Evolutionary conservation across 2,329 filamentous ascomycete species (phyloP).

Genomic region (Fusarium xylarioides): DNA sequence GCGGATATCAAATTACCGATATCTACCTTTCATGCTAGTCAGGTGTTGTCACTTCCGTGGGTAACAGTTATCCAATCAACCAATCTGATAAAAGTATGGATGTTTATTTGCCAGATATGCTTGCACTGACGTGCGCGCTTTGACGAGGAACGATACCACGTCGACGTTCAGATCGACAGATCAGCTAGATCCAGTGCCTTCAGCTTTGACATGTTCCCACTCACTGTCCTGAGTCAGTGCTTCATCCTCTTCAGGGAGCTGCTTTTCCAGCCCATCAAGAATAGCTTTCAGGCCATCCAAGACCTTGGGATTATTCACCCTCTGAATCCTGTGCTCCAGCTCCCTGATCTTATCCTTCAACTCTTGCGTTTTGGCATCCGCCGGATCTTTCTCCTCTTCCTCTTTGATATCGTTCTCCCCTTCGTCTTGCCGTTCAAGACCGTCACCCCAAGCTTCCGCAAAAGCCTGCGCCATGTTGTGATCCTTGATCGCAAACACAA

Average conservation of each 20-base stretch:
- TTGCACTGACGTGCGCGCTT: not conserved
- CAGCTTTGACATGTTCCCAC: not conserved
- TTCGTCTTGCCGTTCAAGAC: conserved; percentile 2
- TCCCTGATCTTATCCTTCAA: conserved; percentile 28
- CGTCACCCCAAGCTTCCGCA: conserved; percentile 55
- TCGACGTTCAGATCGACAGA: not conserved
- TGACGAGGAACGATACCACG: not conserved
- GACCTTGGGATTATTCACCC: conserved; percentile 10
- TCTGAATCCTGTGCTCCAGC: conserved; percentile 25
- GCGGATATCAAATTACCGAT: not conserved
- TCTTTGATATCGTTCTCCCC: accelerated
- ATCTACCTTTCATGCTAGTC: not conserved
- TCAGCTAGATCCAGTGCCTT: not conserved
- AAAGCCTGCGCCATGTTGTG: conserved; percentile 62
- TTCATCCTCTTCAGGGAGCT: not conserved
- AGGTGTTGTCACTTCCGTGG: not conserved
- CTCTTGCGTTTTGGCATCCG: conserved; percentile 10
- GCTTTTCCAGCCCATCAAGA: conserved; percentile 17
- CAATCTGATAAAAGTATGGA: not conserved
- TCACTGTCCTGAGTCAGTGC: not conserved
- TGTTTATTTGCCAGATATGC: not conserved
- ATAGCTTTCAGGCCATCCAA: conserved; percentile 15
- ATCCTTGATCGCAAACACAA: conserved; percentile 68
- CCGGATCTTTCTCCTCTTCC: not conserved
- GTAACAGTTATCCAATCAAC: not conserved